phyloP scores from a whole-genome alignment of 2,329 filamentous ascomycete genomes.

The Aschersonia sp. region DNA sequence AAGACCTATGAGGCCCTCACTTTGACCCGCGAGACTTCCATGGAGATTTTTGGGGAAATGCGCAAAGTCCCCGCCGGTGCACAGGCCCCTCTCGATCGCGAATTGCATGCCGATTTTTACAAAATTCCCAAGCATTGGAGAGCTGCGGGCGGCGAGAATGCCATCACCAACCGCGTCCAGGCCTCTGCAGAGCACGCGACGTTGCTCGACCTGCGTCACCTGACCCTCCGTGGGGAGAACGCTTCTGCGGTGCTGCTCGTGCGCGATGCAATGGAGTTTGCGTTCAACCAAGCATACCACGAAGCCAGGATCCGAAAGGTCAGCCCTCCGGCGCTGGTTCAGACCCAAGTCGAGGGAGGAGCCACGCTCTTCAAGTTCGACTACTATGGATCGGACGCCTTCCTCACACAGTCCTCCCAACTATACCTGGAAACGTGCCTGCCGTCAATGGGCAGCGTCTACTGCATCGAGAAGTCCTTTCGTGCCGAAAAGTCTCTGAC shows the following conservation, averaged over 20 bases:
- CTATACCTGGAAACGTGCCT: constrained; percentile 93
- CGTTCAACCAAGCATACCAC: constrained; percentile 67
- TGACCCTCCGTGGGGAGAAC: constrained; percentile 72
- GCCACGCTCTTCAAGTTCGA: constrained; percentile 79
- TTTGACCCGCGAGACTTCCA: constrained; percentile 74
- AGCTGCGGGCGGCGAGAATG: constrained; percentile 75
- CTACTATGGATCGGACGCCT: constrained; percentile 83
- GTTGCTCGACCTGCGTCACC: constrained; percentile 69
- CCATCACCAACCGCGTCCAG: constrained; percentile 67
- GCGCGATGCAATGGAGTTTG: constrained; percentile 63
- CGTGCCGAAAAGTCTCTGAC: constrained; percentile 93
- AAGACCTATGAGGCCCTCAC: constrained; percentile 87
- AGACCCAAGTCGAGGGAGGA: constrained; percentile 89
- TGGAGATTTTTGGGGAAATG: constrained; percentile 74
- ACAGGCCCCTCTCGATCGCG: constrained; percentile 69
- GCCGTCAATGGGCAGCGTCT: constrained; percentile 83
- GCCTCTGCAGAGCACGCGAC: constrained; percentile 39
- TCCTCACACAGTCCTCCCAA: constrained; percentile 92
- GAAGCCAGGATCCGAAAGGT: constrained; percentile 70
- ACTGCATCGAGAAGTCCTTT: constrained; percentile 98
- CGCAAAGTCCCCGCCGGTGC: constrained; percentile 63
- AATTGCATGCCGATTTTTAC: constrained; percentile 85
- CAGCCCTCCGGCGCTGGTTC: constrained; percentile 77
- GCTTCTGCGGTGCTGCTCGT: constrained; percentile 80
- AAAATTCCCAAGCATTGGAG: constrained; percentile 49